Percentiles rank a stretch among this genome's conserved stretches.
phyloP scores from a whole-genome alignment of 345 rosid species.

The Boechera stricta region DNA sequence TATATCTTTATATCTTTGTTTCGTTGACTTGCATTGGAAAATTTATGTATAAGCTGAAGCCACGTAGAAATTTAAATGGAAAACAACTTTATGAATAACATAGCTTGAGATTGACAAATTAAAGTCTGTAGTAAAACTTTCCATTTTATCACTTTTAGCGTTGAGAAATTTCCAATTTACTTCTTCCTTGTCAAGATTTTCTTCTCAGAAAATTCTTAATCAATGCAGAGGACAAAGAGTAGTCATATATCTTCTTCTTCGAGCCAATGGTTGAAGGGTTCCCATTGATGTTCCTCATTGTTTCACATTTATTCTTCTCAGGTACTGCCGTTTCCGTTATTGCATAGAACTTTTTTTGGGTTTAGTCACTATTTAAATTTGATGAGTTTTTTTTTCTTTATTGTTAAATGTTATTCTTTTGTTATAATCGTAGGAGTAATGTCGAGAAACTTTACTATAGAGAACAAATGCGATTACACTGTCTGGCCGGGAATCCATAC shows the following conservation, averaged over 20 bases:
- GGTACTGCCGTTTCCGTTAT: neutral
- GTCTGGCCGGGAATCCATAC: slow-evolving; percentile 57
- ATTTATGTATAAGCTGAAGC: neutral
- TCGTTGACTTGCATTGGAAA: neutral
- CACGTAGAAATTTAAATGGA: neutral
- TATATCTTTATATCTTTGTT: neutral
- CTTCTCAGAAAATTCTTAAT: no score
- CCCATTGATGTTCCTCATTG: neutral
- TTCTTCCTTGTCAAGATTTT: no score
- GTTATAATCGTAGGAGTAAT: neutral
- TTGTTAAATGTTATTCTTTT: neutral
- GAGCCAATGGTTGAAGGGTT: slow-evolving; percentile 9
- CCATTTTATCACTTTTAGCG: neutral
- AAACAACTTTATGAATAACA: neutral
- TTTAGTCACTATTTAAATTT: slow-evolving; percentile 27
- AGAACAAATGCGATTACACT: slow-evolving; percentile 56
- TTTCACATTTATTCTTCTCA: neutral
- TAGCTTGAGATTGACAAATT: neutral
- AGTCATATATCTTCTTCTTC: no score
- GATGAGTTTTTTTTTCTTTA: neutral
- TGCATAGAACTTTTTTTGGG: neutral
- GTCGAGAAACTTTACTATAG: slow-evolving; percentile 1
- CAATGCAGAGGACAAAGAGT: no score
- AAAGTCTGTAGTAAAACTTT: neutral
- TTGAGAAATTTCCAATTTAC: no score